Conservation (phyloP, 2,329 filamentous ascomycete genomes). For the Dendryphion nanum region DNA sequence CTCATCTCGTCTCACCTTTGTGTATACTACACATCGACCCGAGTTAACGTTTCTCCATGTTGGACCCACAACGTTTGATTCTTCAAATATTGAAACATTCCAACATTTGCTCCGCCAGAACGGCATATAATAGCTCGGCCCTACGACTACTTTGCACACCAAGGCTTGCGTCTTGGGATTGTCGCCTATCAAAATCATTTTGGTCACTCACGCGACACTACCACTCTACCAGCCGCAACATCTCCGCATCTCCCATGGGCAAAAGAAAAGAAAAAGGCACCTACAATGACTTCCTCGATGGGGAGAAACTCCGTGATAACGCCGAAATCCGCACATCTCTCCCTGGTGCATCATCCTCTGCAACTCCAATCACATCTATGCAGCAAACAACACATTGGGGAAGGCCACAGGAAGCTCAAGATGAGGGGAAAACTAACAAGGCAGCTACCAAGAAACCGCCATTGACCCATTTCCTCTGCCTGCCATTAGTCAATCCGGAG, state of each 20-base stretch:
- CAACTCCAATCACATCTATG: neutral
- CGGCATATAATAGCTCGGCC: too few relatives aligned
- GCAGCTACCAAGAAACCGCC: slow-evolving; percentile 39
- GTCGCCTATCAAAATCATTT: too few relatives aligned
- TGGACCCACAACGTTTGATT: too few relatives aligned
- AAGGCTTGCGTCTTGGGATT: too few relatives aligned
- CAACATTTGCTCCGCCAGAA: too few relatives aligned
- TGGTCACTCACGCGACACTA: too few relatives aligned
- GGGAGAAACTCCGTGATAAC: slow-evolving; percentile 30
- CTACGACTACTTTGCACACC: too few relatives aligned
- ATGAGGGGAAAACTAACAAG: slow-evolving; percentile 8
- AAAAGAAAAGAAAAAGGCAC: slow-evolving; percentile 25
- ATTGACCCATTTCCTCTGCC: slow-evolving; percentile 73
- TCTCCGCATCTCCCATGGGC: slow-evolving; percentile 20
- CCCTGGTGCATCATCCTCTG: slow-evolving; percentile 1
- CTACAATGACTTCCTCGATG: slow-evolving; percentile 38
- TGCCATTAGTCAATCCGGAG: slow-evolving; percentile 64
- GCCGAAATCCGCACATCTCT: slow-evolving; percentile 23
- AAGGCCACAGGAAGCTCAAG: neutral
- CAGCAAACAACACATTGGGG: too few relatives aligned
- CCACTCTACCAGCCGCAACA: neutral
- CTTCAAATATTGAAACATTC: too few relatives aligned
- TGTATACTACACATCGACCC: too few relatives aligned
- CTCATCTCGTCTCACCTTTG: too few relatives aligned
- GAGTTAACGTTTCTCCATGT: too few relatives aligned